Conservation (phyloP, 495 filamentous ascomycete species). For the Hypoxylon crocopeplum region DNA sequence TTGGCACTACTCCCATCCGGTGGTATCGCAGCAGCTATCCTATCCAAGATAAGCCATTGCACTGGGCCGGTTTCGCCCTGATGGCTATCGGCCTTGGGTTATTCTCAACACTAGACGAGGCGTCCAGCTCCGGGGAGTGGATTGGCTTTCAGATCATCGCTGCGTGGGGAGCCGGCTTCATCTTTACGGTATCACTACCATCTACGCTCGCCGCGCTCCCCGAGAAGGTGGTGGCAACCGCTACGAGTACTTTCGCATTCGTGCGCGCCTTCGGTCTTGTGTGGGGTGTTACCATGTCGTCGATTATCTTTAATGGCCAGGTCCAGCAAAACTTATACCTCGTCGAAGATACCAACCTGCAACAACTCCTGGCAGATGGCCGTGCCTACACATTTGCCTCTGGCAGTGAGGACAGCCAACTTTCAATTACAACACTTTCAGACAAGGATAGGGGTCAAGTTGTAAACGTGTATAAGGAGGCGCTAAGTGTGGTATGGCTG, state of each 20-base stretch:
- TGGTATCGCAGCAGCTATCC: slow-evolving; percentile 41
- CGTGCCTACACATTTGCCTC: too few relatives aligned
- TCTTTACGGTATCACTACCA: slow-evolving; percentile 41
- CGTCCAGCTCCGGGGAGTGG: slow-evolving; percentile 35
- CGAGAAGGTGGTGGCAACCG: slow-evolving; percentile 50
- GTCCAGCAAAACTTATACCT: too few relatives aligned
- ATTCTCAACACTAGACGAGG: slow-evolving; percentile 46
- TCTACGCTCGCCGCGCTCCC: slow-evolving; percentile 44
- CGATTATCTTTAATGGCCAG: slow-evolving; percentile 61
- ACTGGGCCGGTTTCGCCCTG: slow-evolving; percentile 46
- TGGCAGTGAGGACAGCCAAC: too few relatives aligned
- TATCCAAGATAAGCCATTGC: slow-evolving; percentile 48
- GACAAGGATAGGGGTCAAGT: too few relatives aligned
- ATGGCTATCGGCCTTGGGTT: slow-evolving; percentile 50
- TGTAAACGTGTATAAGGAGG: too few relatives aligned
- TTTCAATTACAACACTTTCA: too few relatives aligned
- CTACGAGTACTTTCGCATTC: slow-evolving; percentile 55
- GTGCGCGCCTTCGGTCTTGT: slow-evolving; percentile 54
- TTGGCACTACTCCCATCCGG: too few relatives aligned
- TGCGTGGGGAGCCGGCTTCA: slow-evolving; percentile 46
- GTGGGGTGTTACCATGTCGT: slow-evolving; percentile 57
- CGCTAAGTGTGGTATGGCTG: too few relatives aligned
- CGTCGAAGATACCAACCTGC: too few relatives aligned
- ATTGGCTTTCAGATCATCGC: slow-evolving; percentile 41
- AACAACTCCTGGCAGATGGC: too few relatives aligned